phyloP scores from a whole-genome alignment of 1,284 basidiomycete species.

The Golubevia sp. region DNA sequence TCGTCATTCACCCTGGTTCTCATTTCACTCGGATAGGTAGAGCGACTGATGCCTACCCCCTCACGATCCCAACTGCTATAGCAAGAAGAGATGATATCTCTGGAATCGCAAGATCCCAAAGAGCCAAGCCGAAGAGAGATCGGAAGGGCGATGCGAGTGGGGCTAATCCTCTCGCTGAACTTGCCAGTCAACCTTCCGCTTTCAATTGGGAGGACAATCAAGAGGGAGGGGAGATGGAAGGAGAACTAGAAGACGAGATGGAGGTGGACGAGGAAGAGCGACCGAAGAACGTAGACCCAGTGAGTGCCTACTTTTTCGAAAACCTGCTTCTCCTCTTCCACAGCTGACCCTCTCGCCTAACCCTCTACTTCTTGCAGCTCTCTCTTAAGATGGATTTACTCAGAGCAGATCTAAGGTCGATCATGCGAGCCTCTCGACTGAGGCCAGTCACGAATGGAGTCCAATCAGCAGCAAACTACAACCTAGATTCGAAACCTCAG shows the following conservation, averaged over 20 bases:
- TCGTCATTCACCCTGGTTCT: constrained; percentile 94
- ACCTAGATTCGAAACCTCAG: constrained; percentile 41
- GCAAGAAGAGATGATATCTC: constrained; percentile 64
- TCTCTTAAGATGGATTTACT: constrained; percentile 39
- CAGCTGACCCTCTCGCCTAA: too few relatives aligned
- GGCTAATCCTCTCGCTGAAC: constrained; percentile 33
- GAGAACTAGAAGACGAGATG: constrained; percentile 1
- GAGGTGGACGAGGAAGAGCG: neutral
- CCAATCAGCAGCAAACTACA: constrained; percentile 51
- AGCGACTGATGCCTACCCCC: constrained; percentile 82
- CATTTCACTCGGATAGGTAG: constrained; percentile 82
- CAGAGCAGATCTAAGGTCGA: constrained; percentile 49
- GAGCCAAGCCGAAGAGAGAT: neutral
- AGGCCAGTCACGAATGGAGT: constrained; percentile 51
- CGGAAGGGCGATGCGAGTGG: constrained; percentile 1
- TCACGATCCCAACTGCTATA: constrained; percentile 76
- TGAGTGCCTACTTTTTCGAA: constrained; percentile 1
- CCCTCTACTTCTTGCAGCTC: too few relatives aligned
- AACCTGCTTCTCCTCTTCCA: constrained; percentile 3
- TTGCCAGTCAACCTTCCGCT: constrained; percentile 19
- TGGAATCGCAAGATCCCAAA: constrained; percentile 10
- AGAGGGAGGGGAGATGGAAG: constrained; percentile 3
- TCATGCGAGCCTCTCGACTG: constrained; percentile 59
- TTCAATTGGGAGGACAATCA: constrained; percentile 3
- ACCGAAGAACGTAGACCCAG: constrained; percentile 5